Percentiles rank a stretch among this genome's conserved stretches.
Conservation (phyloP, 2,329 filamentous ascomycete genomes). For the Pseudovirgaria hyperparasitica region DNA sequence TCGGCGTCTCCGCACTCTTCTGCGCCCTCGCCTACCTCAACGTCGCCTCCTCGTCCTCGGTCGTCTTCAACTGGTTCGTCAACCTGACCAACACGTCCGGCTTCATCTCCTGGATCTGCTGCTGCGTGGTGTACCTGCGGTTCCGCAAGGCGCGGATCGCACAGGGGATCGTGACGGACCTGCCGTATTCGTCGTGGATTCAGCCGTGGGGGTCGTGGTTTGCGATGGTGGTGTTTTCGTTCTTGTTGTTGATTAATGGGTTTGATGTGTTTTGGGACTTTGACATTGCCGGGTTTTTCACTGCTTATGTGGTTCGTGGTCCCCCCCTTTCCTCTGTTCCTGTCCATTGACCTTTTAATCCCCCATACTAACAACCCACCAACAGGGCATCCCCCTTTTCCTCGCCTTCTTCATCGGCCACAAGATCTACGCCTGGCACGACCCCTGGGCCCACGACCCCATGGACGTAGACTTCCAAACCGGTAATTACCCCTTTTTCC, state of each 20-base stretch:
- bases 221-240: slow-evolving; percentile 42
- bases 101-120: slow-evolving; percentile 42
- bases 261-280: slow-evolving; percentile 66
- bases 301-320: slow-evolving; percentile 54
- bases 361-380: too few relatives aligned
- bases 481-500: too few relatives aligned
- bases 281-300: slow-evolving; percentile 50
- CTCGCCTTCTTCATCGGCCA: slow-evolving; percentile 42
- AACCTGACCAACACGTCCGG: slow-evolving; percentile 50
- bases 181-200: slow-evolving; percentile 41
- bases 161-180: slow-evolving; percentile 35
- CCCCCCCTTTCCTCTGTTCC: slow-evolving; percentile 48
- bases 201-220: slow-evolving; percentile 55
- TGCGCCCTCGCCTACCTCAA: slow-evolving; percentile 37
- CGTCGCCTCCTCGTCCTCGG: slow-evolving; percentile 28
- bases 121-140: slow-evolving; percentile 44
- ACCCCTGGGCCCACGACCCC: slow-evolving; percentile 39
- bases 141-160: slow-evolving; percentile 46
- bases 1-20: slow-evolving; percentile 30
- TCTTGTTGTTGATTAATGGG: slow-evolving; percentile 61
- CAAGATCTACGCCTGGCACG: slow-evolving; percentile 30
- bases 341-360: slow-evolving; percentile 40
- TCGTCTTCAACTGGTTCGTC: slow-evolving; percentile 55
- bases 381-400: slow-evolving; percentile 52
- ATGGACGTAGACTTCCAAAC: slow-evolving; percentile 41